Base-by-base conservation (phyloP, 2,329 filamentous ascomycete species). In the Hymenoscyphus infarciens region DNA sequence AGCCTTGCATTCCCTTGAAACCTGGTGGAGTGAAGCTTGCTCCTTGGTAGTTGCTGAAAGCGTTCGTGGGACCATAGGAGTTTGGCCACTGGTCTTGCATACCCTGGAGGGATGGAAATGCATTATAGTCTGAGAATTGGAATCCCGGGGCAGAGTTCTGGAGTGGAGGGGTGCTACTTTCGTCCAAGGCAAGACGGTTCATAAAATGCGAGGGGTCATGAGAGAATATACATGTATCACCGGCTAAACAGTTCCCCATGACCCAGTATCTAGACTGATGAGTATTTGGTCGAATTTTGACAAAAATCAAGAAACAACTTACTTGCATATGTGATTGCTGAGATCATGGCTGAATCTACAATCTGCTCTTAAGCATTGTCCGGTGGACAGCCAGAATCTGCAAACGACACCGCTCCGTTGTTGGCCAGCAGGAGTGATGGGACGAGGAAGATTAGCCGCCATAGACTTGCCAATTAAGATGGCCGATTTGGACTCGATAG, bases 241-340 rank as follows among this genome's bases (percentile, higher is more conserved):
- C 94, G 22, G 95, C 95, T 38, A 99, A 83, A 74, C 95, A 99
- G 72, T 94, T 97, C 1, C 95, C 95, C 79, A 92, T 92, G 60
- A 99, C 83, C 91, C 93, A 99, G 75, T 98, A 98, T 75, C 91
- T 95, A 60, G 53, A 59, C 57, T 60, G 61, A 67, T 61, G 60
- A 70, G 64, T 61, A 67, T 45, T 25, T 61, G 35, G 49, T 60
- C 35, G 5, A 55, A 57, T 55, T 15, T 61, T 53, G 11, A 53
- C 38, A 19, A 35, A 35, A 64, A 63, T 8, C 56, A 45, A 53
- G 60, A 53, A 52, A 60, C 56, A 57, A 71, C 91, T 83, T 81
- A 96, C 91, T 98, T 98, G 93, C 95, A 99, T 66, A 99, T 84
- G 72, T 97, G 95, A 73, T 91, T 96, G 74, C 91, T 96, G 54